A percentile compares a stretch with the other conserved stretches of the same genome.
Conservation (phyloP, 257 asterid species). For the Lycium barbarum region DNA sequence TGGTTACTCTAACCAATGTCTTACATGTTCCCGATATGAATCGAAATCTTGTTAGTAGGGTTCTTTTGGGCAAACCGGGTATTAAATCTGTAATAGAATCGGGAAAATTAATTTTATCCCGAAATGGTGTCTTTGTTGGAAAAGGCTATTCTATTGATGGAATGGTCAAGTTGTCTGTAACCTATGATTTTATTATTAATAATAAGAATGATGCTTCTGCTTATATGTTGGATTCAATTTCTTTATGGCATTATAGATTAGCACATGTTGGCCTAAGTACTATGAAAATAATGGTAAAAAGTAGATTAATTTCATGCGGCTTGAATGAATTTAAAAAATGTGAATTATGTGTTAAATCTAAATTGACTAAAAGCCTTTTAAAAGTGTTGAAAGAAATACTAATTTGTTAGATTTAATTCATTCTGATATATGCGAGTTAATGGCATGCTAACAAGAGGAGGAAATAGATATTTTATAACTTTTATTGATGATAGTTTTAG, state of each 20-base stretch:
- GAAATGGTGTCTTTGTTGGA: not conserved
- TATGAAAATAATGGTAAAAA: not conserved
- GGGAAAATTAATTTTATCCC: not conserved
- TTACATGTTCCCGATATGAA: not conserved
- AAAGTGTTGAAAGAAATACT: too few species aligned
- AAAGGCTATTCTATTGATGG: not conserved
- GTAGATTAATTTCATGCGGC: not conserved
- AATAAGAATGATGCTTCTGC: not conserved
- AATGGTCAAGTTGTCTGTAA: not conserved
- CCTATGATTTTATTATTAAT: not conserved
- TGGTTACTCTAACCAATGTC: not conserved
- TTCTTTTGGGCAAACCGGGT: too few species aligned
- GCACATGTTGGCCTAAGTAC: not conserved
- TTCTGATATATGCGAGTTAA: too few species aligned
- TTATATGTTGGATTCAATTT: not conserved
- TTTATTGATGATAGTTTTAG: too few species aligned
- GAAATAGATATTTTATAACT: too few species aligned
- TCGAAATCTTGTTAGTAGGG: too few species aligned
- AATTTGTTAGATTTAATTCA: too few species aligned
- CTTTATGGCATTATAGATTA: not conserved
- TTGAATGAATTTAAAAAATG: not conserved
- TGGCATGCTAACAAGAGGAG: too few species aligned
- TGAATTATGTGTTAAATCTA: not conserved
- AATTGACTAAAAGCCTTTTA: too few species aligned
- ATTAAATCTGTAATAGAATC: not conserved